Base-by-base conservation (phyloP, 352 stramenopile species). In the Pythium chondricola region DNA sequence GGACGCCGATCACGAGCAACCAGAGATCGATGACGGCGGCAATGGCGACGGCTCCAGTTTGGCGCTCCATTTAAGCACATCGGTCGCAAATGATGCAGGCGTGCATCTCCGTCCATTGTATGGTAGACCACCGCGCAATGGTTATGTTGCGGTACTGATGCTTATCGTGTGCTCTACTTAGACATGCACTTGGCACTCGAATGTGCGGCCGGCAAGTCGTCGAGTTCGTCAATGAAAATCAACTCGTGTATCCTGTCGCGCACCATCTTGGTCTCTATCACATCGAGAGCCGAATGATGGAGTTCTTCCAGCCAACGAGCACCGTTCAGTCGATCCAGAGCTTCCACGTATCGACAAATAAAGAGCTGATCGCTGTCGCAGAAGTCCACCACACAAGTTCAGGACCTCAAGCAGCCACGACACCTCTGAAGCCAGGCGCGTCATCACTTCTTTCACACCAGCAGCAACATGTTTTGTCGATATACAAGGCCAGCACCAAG, bases 231-330 rank as follows among this genome's bases (percentile, higher is more conserved):
- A 68, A 43, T 29, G 81, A 92, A 21, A 65, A 43, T 17, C 45
- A 66, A 5, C 63, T 88, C 6, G 69, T 86, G 37, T 89, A 88
- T 35, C 76, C 81, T 0, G 74, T 74, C 2, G 81, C 65, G 0
- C 74, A 90, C 35, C 76, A 90, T 44, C 58, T 90, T 26, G 61
- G 42, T 2, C 50, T 89, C 13, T 83, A 82, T 53, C 69, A 90
- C 41, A 53, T 80, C 0, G 81, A 88, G 36, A 71, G 22, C 16
- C 63, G 60, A 5, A 32, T 22, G 5, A 90, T 93, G 78, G 78
- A 88, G 22, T 93, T 92, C 27, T 60, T 93, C 18, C 69, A 89
- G 39, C 66, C 74, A 16, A 69, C 81, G 39, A 64, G 69, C 1
- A 56, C 59, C 10, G 57, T 78, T 24, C 75, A 78, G 31, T 66